Evolutionary conservation across 2,329 filamentous ascomycete genomes (phyloP), one percentile per base, ranked within the genome.

Genomic region (Penicillium sp.): DNA sequence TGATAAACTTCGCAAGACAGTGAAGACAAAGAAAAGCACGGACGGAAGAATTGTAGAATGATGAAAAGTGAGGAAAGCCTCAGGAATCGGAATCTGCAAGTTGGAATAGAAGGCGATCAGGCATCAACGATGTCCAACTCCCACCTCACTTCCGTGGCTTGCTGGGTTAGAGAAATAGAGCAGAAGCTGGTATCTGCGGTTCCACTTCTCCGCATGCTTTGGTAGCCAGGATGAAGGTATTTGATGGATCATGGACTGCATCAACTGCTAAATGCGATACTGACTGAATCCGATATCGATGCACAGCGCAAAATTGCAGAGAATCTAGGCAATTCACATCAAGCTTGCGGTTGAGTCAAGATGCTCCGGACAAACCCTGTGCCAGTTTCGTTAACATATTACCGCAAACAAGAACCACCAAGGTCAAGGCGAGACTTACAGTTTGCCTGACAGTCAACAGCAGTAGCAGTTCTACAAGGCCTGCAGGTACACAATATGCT

Each of bases 191-290:
- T 18, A 19, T 18, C 30, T 34, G 39, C 14, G n/a, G 38, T n/a
- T 48, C 16, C 14, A 30, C 37, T 30, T 22, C 25, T 43, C 45
- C 36, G 35, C 45, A 48, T 48, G 30, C 39, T 35, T 43, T 31
- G 18, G 28, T 36, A 25, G 10, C 9, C 29, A 13, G 30, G 18
- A 42, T 43, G n/a, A n/a, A n/a, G n/a, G 30, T 42, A 11, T 40
- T 12, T 11, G 25, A 41, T 29, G 22, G 18, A 30, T 36, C 33
- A 13, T n/a, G n/a, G n/a, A n/a, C 41, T 36, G 30, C 19, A 35
- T 43, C 12, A 14, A 19, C 31, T 19, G 41, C 25, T 22, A 35
- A 18, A 29, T 44, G 33, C 14, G 10, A 14, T 38, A 39, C n/a
- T 39, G 16, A 13, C 25, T 19, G 27, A 22, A 18, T 13, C 18